These are phyloP conservation scores for Gracilaria caudata DNA, from an alignment of 23 red algal species.

Conservation along the genomic window DNA sequence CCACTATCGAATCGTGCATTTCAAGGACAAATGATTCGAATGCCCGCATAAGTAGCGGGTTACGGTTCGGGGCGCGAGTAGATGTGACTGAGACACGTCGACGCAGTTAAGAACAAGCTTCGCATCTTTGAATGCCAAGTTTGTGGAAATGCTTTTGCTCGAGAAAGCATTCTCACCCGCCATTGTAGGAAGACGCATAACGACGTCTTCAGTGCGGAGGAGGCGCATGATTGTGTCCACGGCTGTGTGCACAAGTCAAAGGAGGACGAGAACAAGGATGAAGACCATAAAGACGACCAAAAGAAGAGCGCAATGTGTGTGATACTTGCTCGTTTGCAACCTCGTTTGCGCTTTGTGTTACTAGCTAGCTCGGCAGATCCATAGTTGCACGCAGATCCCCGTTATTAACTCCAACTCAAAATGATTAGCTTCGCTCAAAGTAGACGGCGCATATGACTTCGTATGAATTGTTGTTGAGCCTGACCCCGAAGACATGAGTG, in stretches of 20 bases:
- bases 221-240: background rate
- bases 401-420: too few relatives aligned
- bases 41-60: constrained; percentile 8
- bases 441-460: too few relatives aligned
- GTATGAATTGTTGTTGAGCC: too few relatives aligned
- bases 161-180: constrained; percentile 12
- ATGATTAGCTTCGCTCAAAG: too few relatives aligned
- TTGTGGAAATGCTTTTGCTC: background rate
- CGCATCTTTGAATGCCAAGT: constrained; percentile 10
- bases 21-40: constrained; percentile 6
- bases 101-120: constrained; percentile 4
- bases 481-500: too few relatives aligned
- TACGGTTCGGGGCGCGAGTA: constrained; percentile 24
- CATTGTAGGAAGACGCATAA: constrained; percentile 20
- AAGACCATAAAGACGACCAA: background rate
- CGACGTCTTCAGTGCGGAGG: background rate
- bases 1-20: constrained; percentile 8
- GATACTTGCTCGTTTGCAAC: too few relatives aligned
- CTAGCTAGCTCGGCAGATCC: too few relatives aligned
- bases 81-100: constrained; percentile 36
- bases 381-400: too few relatives aligned
- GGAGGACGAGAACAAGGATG: background rate
- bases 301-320: background rate
- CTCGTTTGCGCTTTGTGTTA: too few relatives aligned
- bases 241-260: background rate